Evolutionary conservation across 257 asterid species (phyloP), one percentile per base, ranked within the genome.

Genomic region (Datura wrightii): DNA sequence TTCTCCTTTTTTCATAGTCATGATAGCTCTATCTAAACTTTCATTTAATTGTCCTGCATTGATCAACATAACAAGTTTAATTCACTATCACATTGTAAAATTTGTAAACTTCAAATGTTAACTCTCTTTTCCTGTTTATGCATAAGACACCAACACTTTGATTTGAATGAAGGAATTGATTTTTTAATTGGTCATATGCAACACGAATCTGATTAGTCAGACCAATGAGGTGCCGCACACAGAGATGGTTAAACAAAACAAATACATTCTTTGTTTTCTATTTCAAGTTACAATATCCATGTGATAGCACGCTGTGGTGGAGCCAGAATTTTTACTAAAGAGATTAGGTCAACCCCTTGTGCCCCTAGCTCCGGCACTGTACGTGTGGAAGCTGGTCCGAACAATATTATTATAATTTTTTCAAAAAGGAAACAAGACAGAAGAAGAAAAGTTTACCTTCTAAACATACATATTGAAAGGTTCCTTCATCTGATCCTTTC

Each of bases 1-100:
- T 87, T 93, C 97, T 83, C 93, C 94, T 85, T 84, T 93, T 85
- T 62, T 90, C 97, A 93, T 93, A 2, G 93, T 91, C 91, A 89
- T 89, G n/a, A 93, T 62, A 46, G 97, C 94, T 85, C 63, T 86
- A 53, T 89, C 97, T 72, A 93, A 79, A 4, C 85, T 88, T 74
- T 85, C 93, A 52, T 85, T 71, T 66, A 92, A 65, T 86, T 89
- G 90, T 63, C 82, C 95, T 92, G 87, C 83, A 67, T 0, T 74
- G 24, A 74, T 74, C 1, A 48, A 19, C 41, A 74, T 46, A 19
- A 46, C 11, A 65, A 34, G 74, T 5, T 65, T 36, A 65, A 34
- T 14, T 65, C 19, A 66, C 36, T n/a, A 58, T 58, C 7, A 11
- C 1, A 58, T 58, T 58, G 65, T 58, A 58, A 58, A 2, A 58